These are phyloP conservation scores for Ascochyta clinopodiicola DNA, from an alignment of 2,329 filamentous ascomycete genomes.

Conservation along the genomic window DNA sequence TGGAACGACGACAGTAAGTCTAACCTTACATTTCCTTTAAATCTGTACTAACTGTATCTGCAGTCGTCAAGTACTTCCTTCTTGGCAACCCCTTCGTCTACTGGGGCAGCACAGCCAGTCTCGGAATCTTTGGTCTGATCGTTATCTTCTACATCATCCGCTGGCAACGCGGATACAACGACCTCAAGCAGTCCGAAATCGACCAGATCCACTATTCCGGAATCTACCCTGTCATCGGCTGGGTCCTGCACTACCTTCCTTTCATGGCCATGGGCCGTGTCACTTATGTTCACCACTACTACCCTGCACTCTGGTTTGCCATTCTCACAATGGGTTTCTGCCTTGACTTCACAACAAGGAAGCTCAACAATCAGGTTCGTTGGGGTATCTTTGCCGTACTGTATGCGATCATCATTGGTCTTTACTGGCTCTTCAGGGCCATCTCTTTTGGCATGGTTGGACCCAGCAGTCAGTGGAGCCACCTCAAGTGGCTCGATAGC, in stretches of 20 bases:
- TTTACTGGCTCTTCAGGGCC: conserved; percentile 90
- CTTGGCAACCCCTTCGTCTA: conserved; percentile 96
- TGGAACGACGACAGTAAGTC: conserved; percentile 84
- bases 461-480: conserved; percentile 79
- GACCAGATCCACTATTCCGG: conserved; percentile 95
- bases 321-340: conserved; percentile 90
- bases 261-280: conserved; percentile 98
- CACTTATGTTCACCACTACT: conserved; percentile 99
- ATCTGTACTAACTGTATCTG: conserved; percentile 20
- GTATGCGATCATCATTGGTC: conserved; percentile 75
- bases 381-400: conserved; percentile 74
- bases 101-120: conserved; percentile 85
- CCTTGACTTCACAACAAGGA: conserved; percentile 80
- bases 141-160: conserved; percentile 85
- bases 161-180: conserved; percentile 93
- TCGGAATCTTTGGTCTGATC: conserved; percentile 75
- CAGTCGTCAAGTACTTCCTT: conserved; percentile 92
- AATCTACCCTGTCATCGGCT: conserved; percentile 88
- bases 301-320: conserved; percentile 96
- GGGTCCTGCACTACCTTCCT: conserved; percentile 95
- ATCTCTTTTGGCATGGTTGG: conserved; percentile 98
- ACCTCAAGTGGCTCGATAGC: conserved; percentile 90
- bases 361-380: conserved; percentile 68
- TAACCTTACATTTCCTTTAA: not conserved
- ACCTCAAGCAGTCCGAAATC: conserved; percentile 79